A percentile compares a stretch with the other conserved stretches of the same genome.
These are phyloP conservation scores for Coniochaeta hoffmannii DNA, from an alignment of 2,329 filamentous ascomycete genomes.

Conservation along the genomic window DNA sequence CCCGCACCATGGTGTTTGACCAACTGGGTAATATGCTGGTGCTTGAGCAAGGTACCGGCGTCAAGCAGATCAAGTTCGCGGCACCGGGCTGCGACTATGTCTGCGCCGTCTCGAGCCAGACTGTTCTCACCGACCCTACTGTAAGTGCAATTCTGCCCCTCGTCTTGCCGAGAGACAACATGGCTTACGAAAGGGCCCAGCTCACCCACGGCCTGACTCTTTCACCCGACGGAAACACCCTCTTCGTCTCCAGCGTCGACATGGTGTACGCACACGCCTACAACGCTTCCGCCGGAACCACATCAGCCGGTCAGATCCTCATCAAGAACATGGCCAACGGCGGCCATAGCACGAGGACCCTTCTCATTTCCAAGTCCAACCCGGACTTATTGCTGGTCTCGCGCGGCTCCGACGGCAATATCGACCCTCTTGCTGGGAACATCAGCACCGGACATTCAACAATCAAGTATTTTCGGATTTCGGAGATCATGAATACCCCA, in stretches of 20 bases:
- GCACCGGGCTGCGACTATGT: not conserved
- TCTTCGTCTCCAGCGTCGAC: conserved; percentile 29
- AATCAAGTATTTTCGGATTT: conserved; percentile 1
- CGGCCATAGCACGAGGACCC: conserved; percentile 44
- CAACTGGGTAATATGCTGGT: conserved; percentile 6
- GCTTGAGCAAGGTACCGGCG: conserved; percentile 3
- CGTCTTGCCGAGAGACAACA: not conserved
- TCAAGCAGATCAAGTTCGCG: conserved; percentile 3
- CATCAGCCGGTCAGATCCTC: conserved; percentile 29
- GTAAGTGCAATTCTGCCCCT: no score
- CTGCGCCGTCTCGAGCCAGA: conserved; percentile 4
- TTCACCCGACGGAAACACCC: conserved; percentile 16
- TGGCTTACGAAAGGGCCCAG: not conserved
- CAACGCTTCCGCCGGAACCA: conserved; percentile 31
- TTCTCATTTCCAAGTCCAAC: conserved; percentile 35
- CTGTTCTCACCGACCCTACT: conserved; percentile 3
- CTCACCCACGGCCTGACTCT: conserved; percentile 20
- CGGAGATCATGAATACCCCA: conserved; percentile 16
- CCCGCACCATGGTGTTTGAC: conserved; percentile 5
- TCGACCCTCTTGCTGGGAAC: not conserved
- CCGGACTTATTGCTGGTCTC: conserved; percentile 39
- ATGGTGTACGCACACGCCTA: conserved; percentile 43
- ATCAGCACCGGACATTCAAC: not conserved
- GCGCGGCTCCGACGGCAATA: conserved; percentile 1
- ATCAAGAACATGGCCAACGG: conserved; percentile 36